Percentiles rank a stretch among this genome's conserved stretches.
These are phyloP conservation scores for barrel medic (Medicago truncatula) DNA, from an alignment of 306 rosid genomes.

Conservation along the genomic window DNA sequence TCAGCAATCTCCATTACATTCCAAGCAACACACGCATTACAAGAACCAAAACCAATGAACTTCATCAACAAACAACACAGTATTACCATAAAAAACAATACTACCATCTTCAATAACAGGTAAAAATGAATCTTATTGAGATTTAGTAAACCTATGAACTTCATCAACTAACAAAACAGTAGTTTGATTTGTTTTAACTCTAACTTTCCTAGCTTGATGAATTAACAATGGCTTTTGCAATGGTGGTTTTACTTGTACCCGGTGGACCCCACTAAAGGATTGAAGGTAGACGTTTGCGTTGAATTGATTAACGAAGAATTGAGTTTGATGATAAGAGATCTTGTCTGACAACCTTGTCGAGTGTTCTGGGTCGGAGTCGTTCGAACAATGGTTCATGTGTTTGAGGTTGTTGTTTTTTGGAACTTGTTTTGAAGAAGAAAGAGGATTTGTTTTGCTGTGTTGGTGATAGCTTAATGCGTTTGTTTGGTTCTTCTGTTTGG, in stretches of 20 bases:
- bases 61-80: too few species aligned
- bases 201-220: constrained; percentile 65
- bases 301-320: constrained; percentile 71
- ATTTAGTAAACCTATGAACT: constrained; percentile 83
- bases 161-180: constrained; percentile 80
- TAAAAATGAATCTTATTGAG: constrained; percentile 87
- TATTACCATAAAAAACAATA: constrained; percentile 76
- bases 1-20: too few species aligned
- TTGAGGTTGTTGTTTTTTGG: constrained; percentile 24
- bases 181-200: constrained; percentile 45
- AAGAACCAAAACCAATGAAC: too few species aligned
- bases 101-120: constrained; percentile 89
- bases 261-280: constrained; percentile 87
- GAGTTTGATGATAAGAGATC: constrained; percentile 63
- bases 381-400: constrained; percentile 66
- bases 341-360: constrained; percentile 78
- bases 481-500: constrained; percentile 32
- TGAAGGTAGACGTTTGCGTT: constrained; percentile 71
- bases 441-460: constrained; percentile 22
- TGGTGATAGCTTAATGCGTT: constrained; percentile 47
- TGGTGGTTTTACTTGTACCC: constrained; percentile 85
- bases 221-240: constrained; percentile 71
- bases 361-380: constrained; percentile 73
- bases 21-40: too few species aligned
- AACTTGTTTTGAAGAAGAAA: constrained; percentile 26